Conservation (phyloP, 306 rosid species). For the Vicia villosa region DNA sequence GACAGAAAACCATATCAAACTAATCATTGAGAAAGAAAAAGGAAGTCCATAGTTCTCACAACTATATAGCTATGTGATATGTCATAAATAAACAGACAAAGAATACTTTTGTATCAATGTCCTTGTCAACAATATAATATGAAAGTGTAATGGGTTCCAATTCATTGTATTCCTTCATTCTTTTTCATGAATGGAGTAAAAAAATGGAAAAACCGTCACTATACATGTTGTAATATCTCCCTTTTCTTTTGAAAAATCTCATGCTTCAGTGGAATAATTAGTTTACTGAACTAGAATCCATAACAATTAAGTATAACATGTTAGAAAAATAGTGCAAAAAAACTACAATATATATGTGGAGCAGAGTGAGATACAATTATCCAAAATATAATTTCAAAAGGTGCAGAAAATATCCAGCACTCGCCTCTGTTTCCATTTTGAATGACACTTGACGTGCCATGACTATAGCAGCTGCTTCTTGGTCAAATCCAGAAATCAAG, state of each 20-base stretch:
- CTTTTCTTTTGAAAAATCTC: neutral
- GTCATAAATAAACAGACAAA: constrained; percentile 21
- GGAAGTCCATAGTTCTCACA: constrained; percentile 25
- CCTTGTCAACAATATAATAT: constrained; percentile 13
- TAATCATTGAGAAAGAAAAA: constrained; percentile 1
- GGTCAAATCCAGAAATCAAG: constrained; percentile 97
- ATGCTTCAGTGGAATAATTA: neutral
- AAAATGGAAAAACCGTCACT: constrained; percentile 14
- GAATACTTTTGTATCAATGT: neutral
- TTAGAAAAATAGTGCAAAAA: constrained; percentile 11
- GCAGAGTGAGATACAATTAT: neutral
- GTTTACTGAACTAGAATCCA: constrained; percentile 17
- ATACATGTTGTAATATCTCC: neutral
- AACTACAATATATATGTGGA: constrained; percentile 15
- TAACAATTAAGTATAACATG: neutral
- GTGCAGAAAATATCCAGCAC: constrained; percentile 6
- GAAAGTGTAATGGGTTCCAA: constrained; percentile 6
- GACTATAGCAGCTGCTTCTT: constrained; percentile 98
- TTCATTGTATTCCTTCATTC: neutral
- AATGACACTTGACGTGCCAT: constrained; percentile 96
- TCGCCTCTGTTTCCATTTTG: constrained; percentile 98
- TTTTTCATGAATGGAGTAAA: constrained; percentile 6
- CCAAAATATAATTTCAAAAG: constrained; percentile 12
- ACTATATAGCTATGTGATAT: neutral
- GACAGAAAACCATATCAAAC: constrained; percentile 27